Base-by-base conservation (phyloP, 2,329 filamentous ascomycete genomes). In the Pseudopyrenochaeta lycopersici region DNA sequence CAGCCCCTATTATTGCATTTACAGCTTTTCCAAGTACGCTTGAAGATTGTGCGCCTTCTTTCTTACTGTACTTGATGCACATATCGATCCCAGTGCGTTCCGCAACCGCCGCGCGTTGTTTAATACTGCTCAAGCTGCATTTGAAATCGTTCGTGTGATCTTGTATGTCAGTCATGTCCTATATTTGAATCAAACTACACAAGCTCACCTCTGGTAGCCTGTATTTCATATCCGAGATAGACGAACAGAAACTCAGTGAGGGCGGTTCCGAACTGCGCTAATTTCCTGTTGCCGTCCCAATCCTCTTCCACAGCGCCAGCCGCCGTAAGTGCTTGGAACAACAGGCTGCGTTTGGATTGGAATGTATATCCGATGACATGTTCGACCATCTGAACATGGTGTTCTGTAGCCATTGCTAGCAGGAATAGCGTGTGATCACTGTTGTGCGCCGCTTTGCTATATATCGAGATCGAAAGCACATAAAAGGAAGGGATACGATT, bases 261-360 rank as follows among this genome's bases (percentile, higher is more conserved):
- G 4, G n/a, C 33, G 30, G 45, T 40, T 12, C 45, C 45, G 36
- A 40, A 17, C 18, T 48, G 45, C 23, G 33, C 20, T 18, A 48
- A 40, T 31, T 31, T 48, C 30, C 45, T 20, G 27, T 48, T 40
- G n/a, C 33, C 33, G 30, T 48, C 45, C 33, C 23, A 48, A 20
- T 48, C 45, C 27, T 48, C 45, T 18, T 48, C n/a, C 21, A 47
- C 32, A 48, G 33, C 45, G 11, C 45, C 45, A 48, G 45, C 45
- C 29, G 45, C 45, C 29, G 45, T 48, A 11, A 48, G 45, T 14
- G 45, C 45, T 48, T 38, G 14, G 9, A 38, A 32, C 33, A 48
- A 18, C 31, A 31, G 31, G 9, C 21, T 14, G 14, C 29, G 29
- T 14, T 31, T 31, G 14, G 14, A 20, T 33, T 33, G 29, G 18